Percentiles rank a stretch among this genome's conserved stretches.
phyloP scores from a whole-genome alignment of 1,284 basidiomycete genomes.

The Veloporphyrellus conicus region DNA sequence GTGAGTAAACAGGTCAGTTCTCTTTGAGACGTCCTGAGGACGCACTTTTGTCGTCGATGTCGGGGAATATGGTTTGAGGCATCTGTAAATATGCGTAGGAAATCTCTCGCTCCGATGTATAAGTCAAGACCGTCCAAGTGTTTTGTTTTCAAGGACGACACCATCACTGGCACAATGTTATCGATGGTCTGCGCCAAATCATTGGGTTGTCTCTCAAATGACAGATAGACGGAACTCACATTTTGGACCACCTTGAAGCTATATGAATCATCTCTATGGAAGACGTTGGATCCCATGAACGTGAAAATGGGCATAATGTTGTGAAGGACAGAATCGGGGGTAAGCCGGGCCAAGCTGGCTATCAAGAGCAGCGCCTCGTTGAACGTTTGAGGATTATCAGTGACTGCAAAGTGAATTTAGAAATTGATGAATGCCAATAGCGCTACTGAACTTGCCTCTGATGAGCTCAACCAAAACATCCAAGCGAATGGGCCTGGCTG shows the following conservation, averaged over 20 bases:
- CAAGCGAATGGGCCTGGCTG: slow-evolving; percentile 56
- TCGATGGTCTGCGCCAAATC: slow-evolving; percentile 70
- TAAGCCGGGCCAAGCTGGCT: slow-evolving; percentile 77
- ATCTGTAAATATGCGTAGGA: slow-evolving; percentile 85
- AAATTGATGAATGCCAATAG: background rate
- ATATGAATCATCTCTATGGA: slow-evolving; percentile 94
- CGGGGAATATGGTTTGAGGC: slow-evolving; percentile 84
- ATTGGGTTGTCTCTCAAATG: slow-evolving; percentile 2
- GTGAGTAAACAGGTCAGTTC: slow-evolving; percentile 11
- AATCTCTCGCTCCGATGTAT: slow-evolving; percentile 64
- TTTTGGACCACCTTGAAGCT: slow-evolving; percentile 94
- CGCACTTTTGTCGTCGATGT: slow-evolving; percentile 78
- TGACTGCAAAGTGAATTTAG: slow-evolving; percentile 45
- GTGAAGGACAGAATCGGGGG: slow-evolving; percentile 87
- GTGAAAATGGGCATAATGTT: slow-evolving; percentile 99
- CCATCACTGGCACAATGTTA: slow-evolving; percentile 91
- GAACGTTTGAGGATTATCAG: slow-evolving; percentile 91
- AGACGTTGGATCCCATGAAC: slow-evolving; percentile 95
- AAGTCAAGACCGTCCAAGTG: slow-evolving; percentile 55
- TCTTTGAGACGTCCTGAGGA: slow-evolving; percentile 19
- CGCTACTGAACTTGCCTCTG: slow-evolving; percentile 51
- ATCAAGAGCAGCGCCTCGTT: slow-evolving; percentile 91
- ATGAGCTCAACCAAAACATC: slow-evolving; percentile 87
- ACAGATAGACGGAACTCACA: slow-evolving; percentile 38
- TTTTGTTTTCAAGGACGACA: slow-evolving; percentile 62